phyloP scores from a whole-genome alignment of 2,329 filamentous ascomycete genomes.

The Knufia fluminis region DNA sequence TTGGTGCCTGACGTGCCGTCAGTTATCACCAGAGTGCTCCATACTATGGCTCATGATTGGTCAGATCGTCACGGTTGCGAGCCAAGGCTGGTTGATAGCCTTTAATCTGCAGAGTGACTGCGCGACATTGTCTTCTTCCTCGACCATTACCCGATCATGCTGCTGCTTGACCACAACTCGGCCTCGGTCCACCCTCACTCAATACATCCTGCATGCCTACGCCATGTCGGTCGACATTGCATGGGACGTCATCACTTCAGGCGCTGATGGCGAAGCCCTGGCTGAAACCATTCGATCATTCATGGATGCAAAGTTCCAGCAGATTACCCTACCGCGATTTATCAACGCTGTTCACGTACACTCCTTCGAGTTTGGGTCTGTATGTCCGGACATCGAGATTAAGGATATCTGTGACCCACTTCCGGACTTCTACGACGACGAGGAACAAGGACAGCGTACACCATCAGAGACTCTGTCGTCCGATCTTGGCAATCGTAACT shows the following conservation, averaged over 20 bases:
- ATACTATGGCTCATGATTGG: too few relatives aligned
- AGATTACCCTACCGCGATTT: conserved; percentile 82
- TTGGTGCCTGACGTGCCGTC: too few relatives aligned
- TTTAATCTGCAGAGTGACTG: too few relatives aligned
- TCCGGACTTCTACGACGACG: conserved; percentile 88
- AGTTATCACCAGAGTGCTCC: too few relatives aligned
- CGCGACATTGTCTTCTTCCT: background rate
- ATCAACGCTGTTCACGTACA: conserved; percentile 94
- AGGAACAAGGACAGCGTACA: conserved; percentile 43
- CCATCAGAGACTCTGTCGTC: background rate
- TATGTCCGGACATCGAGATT: conserved; percentile 76
- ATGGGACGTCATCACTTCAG: conserved; percentile 86
- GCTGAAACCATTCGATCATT: conserved; percentile 84
- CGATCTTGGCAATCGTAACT: background rate
- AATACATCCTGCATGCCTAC: background rate
- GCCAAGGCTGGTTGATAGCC: too few relatives aligned
- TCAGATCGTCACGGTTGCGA: too few relatives aligned
- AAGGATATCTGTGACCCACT: conserved; percentile 96
- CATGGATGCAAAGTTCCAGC: conserved; percentile 91
- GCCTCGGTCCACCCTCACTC: background rate
- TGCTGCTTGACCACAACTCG: background rate
- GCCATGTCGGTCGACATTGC: conserved; percentile 94
- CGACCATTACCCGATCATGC: background rate
- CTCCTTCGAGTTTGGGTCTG: conserved; percentile 80
- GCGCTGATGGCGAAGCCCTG: conserved; percentile 74